Evolutionary conservation across 2,329 filamentous ascomycete genomes (phyloP), one percentile per base, ranked within the genome.

Genomic region (Purpureocillium lavendulum): DNA sequence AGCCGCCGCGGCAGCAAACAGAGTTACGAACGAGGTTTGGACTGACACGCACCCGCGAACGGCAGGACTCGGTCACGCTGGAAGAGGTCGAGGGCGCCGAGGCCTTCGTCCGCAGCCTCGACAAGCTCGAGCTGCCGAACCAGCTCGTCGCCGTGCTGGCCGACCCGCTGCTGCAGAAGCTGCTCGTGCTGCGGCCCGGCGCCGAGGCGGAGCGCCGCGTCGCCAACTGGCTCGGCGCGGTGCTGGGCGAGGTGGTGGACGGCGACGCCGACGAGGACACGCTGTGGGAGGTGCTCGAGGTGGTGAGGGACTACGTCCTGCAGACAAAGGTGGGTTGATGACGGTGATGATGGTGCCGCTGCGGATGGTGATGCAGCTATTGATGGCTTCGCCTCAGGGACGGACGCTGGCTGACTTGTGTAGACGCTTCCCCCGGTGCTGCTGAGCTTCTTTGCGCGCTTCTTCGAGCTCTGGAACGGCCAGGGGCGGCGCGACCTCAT

Each of bases 41-140:
- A n/a, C n/a, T n/a, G n/a, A n/a, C n/a, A n/a, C n/a, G n/a, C n/a
- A 30, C 4, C 11, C 29, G 29, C n/a, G 4, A 30, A 30, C 21
- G n/a, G 15, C 36, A 81, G 73, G 65, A 69, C 41, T 80, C 79
- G 1, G 65, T 82, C 4, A 84, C 77, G 4, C 61, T 94, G 5
- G 87, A 94, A 54, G 87, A 94, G 53, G 77, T 94, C 39, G 82
- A 87, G 49, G 80, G 71, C 44, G 79, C 80, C 11, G 67, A 77
- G 17, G 70, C 77, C 36, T 82, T 94, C 43, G 80, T 87, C 6
- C 73, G 75, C 33, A 83, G 76, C 41, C 60, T 94, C 8, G 86
- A 94, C 49, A 84, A 73, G 48, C 80, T 94, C 18, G 84, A 92
- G 57, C 65, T 88, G 31, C 87, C 87, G 0, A 88, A 84, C 46